Evolutionary conservation across 805 yeast species (phyloP), one percentile per base, ranked within the genome.

Genomic region (Candida maris): DNA sequence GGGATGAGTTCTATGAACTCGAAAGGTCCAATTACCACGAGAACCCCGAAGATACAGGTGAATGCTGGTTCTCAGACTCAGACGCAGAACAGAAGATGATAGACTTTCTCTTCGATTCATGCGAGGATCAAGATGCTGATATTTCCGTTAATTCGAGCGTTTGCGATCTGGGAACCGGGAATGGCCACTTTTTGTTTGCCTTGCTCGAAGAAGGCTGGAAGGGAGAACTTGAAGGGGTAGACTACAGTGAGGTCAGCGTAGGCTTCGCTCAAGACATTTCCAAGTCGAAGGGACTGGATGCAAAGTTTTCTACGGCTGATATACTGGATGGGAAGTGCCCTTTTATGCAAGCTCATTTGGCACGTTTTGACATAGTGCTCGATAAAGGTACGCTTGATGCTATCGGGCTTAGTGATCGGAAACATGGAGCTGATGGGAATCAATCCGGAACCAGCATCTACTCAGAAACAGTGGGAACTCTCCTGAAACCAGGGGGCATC

Each of bases 361-460:
- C 61, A 3, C 52, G 64, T 16, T 88, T 75, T 61, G 95, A 89
- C 54, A 59, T 93, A 6, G 75, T 91, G 2, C 64, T 88, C 13
- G 99, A 93, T 61, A 93, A 93, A 58, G 99, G 99, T 6, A 93
- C 99, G 0, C 64, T 93, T 16, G 99, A 93, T 63, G 99, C 99
- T 4, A 91, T 93, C 43, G 97, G 96, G 0, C 69, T 93, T 30
- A 85, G 86, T 57, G 82, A 81, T 16, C 47, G 65, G 2, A 70
- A 61, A 15, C 74, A 73, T 40, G 69, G 64, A 13, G 70, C 69
- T 37, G 70, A 61, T 6, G 63, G 62, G 9, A 69, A 66, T 6
- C 64, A 67, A 39, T 69, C 73, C 13, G 71, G 76, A 3, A 64
- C 73, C 39, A 77, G 81, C 19, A 64, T 76, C 12, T 91, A 93